Base-by-base conservation (phyloP, 2,329 filamentous ascomycete species). In the Metarhizium anisopliae region DNA sequence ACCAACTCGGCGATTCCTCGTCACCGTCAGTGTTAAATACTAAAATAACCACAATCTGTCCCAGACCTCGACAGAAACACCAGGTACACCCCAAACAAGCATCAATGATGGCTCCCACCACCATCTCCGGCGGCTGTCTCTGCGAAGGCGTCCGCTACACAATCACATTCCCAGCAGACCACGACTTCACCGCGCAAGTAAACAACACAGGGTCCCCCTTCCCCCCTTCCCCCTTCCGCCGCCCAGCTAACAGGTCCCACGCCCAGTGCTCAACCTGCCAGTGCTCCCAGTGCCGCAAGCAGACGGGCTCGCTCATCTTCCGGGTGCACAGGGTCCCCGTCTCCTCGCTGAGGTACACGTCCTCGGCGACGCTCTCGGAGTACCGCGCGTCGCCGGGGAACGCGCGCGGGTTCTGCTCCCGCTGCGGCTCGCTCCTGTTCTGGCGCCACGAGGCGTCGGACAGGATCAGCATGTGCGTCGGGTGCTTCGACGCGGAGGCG, bases 221-320 rank as follows among this genome's bases (percentile, higher is more conserved):
- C 42, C 18, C 5, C 43, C 10, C n/a, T 25, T 25, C 20, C 3
- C 20, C 20, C 20, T 3, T 3, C n/a, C n/a, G 3, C 13, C 13
- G 10, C 10, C 43, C 40, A n/a, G 5, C 53, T 50, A 36, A 49
- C 20, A 51, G 53, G 42, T 6, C n/a, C n/a, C 40, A 10, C 11
- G 6, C 40, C 5, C 51, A 77, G 75, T 70, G 70, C 58, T 64
- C 66, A 50, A 78, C 74, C 6, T 83, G 79, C 63, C 78, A 82
- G 60, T 82, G 79, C 68, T 77, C 75, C 6, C 78, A 81, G 63
- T 81, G 78, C 66, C 77, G 79, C 62, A 77, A 77, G 56, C 72
- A 75, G 57, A 76, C 76, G 7, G 78, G 78, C 53, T 64, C 72
- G 4, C 70, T 82, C 54, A 66, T 79, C 61, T 69, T 73, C 58